phyloP scores from a whole-genome alignment of 164 flowering plant genomes.

The Nymphaea thermarum region DNA sequence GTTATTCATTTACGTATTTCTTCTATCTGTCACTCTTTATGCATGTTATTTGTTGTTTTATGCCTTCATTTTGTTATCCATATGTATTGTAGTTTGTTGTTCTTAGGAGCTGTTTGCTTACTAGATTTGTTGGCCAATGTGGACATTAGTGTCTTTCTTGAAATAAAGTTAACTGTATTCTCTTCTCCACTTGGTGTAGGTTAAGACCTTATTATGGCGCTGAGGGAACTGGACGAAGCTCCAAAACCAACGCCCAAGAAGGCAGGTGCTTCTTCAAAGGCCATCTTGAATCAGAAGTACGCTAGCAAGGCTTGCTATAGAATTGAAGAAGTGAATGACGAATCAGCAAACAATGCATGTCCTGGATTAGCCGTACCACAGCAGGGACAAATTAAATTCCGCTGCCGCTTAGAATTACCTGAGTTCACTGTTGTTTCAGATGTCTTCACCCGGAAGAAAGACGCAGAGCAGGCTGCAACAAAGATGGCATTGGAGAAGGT shows the following conservation, averaged over 20 bases:
- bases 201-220: not conserved
- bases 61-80: no score
- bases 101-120: no score
- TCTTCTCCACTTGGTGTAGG: not conserved
- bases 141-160: no score
- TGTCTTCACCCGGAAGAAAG: slow-evolving; percentile 57
- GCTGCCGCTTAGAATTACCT: slow-evolving; percentile 82
- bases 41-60: no score
- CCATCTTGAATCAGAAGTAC: slow-evolving; percentile 57
- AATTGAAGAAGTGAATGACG: slow-evolving; percentile 53
- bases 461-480: slow-evolving; percentile 97
- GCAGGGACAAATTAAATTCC: slow-evolving; percentile 50
- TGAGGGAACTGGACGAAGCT: slow-evolving; percentile 23
- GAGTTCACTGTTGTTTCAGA: slow-evolving; percentile 58
- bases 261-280: slow-evolving; percentile 49
- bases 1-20: no score
- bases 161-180: not conserved
- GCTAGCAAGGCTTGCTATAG: slow-evolving; percentile 53
- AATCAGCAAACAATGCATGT: slow-evolving; percentile 41
- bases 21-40: no score
- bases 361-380: slow-evolving; percentile 68
- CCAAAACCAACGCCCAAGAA: slow-evolving; percentile 19
- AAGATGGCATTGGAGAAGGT: slow-evolving; percentile 77
- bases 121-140: no score
- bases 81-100: no score